Evolutionary conservation across 148 eudicot species (phyloP).

Genomic region (Camellia sinensis): DNA sequence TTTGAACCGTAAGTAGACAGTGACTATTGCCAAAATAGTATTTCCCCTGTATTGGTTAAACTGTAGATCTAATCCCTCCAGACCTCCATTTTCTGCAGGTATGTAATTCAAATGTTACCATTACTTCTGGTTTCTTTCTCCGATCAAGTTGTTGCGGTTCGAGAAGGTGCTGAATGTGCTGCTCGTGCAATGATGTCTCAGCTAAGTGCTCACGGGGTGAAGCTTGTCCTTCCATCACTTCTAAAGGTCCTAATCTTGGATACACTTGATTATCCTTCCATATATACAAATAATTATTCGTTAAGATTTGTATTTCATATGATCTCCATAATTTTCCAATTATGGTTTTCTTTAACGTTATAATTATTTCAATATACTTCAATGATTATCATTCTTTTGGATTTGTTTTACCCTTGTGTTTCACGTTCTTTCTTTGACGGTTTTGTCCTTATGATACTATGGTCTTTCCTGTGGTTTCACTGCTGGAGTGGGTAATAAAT

Average conservation of each 20-base stretch:
- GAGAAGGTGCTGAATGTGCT: slow-evolving; percentile 98
- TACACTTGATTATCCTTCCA: no score
- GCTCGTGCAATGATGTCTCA: slow-evolving; percentile 99
- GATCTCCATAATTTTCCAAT: neutral
- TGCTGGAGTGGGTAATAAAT: no score
- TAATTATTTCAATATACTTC: no score
- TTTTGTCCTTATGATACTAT: no score
- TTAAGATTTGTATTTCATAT: neutral
- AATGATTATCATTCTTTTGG: no score
- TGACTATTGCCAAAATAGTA: neutral
- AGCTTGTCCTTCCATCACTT: slow-evolving; percentile 92
- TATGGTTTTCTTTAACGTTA: neutral
- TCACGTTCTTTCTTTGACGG: no score
- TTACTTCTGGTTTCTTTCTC: slow-evolving; percentile 88
- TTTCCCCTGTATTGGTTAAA: neutral
- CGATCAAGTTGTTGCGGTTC: slow-evolving; percentile 97
- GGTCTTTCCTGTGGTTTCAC: no score
- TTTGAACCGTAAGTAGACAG: slow-evolving; percentile 83
- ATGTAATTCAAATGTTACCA: slow-evolving; percentile 90
- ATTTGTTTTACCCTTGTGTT: no score
- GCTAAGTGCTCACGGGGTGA: slow-evolving; percentile 91
- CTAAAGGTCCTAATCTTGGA: slow-evolving; percentile 54
- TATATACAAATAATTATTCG: neutral
- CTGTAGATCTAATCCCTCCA: neutral
- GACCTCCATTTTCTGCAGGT: slow-evolving; percentile 38